These are phyloP conservation scores for Fusarium luffae DNA, from an alignment of 2,329 filamentous ascomycete species.

Conservation along the genomic window DNA sequence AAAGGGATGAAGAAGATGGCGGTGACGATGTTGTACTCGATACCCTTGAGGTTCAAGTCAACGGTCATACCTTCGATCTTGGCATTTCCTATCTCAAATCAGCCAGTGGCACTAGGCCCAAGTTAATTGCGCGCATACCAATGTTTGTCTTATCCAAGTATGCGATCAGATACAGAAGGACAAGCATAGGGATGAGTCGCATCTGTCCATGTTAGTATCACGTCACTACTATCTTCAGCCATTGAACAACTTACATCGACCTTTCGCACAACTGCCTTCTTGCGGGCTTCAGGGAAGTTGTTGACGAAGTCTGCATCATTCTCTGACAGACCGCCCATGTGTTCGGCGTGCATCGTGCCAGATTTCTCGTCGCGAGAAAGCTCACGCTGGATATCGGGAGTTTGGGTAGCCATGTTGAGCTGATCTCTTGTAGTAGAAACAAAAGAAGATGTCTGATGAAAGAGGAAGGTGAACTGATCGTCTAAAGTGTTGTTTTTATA, in stretches of 20 bases:
- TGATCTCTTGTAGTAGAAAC: background rate
- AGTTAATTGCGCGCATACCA: background rate
- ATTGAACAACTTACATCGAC: conserved; percentile 4
- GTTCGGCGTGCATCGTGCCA: conserved; percentile 40
- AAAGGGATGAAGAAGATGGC: conserved; percentile 48
- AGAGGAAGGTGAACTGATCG: background rate
- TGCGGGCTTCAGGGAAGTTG: conserved; percentile 2
- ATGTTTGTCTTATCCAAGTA: conserved; percentile 25
- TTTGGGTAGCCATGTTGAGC: conserved; percentile 21
- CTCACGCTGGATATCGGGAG: conserved; percentile 42
- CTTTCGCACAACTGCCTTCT: conserved; percentile 3
- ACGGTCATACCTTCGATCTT: conserved; percentile 45
- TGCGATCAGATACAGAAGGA: conserved; percentile 16
- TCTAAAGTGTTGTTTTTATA: background rate
- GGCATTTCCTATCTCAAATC: conserved; percentile 38
- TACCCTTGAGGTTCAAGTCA: conserved; percentile 41
- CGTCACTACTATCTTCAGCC: rapidly evolving
- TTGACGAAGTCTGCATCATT: conserved; percentile 14
- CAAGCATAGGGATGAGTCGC: conserved; percentile 17
- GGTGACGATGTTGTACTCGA: conserved; percentile 68
- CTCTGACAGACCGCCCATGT: background rate
- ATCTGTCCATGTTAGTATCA: background rate
- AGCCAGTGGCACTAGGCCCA: rapidly evolving
- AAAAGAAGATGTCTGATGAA: background rate
- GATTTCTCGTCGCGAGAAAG: conserved; percentile 40